These are phyloP conservation scores for Fusarium paranaense DNA, from an alignment of 2,329 filamentous ascomycete species.

Conservation along the genomic window DNA sequence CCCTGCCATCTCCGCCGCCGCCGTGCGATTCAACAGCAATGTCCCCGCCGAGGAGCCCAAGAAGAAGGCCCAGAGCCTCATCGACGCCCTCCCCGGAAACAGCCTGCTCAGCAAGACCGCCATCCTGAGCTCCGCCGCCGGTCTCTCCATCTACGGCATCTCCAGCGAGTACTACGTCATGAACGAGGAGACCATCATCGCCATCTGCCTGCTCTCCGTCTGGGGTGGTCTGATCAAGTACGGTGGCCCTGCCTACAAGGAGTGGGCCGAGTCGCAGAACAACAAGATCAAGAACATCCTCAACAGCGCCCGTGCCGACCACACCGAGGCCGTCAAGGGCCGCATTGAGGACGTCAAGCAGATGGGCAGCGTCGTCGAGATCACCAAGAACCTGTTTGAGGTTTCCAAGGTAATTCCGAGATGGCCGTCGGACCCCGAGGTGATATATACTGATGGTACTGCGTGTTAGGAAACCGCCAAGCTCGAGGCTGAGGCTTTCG, in stretches of 20 bases:
- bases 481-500: conserved; percentile 95
- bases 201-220: conserved; percentile 90
- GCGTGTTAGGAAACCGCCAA: conserved; percentile 86
- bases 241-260: conserved; percentile 89
- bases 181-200: conserved; percentile 98
- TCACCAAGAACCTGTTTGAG: conserved; percentile 97
- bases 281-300: conserved; percentile 95
- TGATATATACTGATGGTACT: conserved; percentile 35
- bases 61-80: conserved; percentile 95
- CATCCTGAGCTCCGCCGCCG: conserved; percentile 92
- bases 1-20: conserved; percentile 78
- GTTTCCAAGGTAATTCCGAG: conserved; percentile 86
- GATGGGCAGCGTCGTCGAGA: conserved; percentile 92
- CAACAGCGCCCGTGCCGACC: conserved; percentile 92
- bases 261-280: conserved; percentile 91
- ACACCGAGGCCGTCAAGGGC: conserved; percentile 94
- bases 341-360: conserved; percentile 96
- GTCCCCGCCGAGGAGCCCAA: conserved; percentile 90
- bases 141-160: conserved; percentile 92
- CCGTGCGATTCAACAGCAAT: conserved; percentile 78
- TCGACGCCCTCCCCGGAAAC: conserved; percentile 93
- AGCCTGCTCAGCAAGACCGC: conserved; percentile 95
- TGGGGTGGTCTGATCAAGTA: conserved; percentile 95
- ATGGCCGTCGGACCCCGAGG: conserved; percentile 13
- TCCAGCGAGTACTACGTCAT: conserved; percentile 99